These are phyloP conservation scores for Acer saccharum DNA, from an alignment of 345 rosid genomes.

Conservation along the genomic window DNA sequence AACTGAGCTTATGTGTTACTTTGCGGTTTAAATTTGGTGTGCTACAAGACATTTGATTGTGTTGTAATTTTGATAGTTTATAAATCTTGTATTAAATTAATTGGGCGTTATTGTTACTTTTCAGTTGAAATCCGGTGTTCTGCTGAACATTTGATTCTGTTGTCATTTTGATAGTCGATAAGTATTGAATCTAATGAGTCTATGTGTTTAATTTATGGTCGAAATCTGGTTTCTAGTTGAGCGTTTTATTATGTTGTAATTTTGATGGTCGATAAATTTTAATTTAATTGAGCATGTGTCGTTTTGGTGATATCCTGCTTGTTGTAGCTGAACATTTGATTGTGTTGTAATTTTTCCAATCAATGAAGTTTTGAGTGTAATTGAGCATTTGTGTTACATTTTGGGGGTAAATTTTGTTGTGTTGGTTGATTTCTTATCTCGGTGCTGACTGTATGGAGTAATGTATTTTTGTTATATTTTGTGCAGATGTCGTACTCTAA, in stretches of 20 bases:
- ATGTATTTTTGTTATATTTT: not conserved
- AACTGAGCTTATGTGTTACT: no score
- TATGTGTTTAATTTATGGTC: not conserved
- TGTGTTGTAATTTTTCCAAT: not conserved
- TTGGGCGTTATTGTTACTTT: no score
- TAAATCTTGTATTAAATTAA: not conserved
- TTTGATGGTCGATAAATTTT: not conserved
- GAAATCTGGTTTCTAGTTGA: not conserved
- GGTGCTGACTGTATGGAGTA: no score
- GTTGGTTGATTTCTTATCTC: not conserved
- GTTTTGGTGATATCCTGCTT: not conserved
- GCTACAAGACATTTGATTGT: no score
- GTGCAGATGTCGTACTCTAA: conserved; percentile 77
- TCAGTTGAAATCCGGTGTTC: no score
- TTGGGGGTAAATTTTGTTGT: not conserved
- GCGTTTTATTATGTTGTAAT: not conserved
- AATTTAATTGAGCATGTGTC: not conserved
- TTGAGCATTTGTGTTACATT: not conserved
- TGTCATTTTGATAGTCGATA: not conserved
- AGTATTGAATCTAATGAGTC: not conserved
- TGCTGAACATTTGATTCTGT: not conserved
- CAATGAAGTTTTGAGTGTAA: not conserved
- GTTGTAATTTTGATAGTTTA: no score
- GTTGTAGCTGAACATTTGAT: not conserved
- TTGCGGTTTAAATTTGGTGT: no score